Base-by-base conservation (phyloP, 495 filamentous ascomycete species). In the Sphaerosporella brunnea region DNA sequence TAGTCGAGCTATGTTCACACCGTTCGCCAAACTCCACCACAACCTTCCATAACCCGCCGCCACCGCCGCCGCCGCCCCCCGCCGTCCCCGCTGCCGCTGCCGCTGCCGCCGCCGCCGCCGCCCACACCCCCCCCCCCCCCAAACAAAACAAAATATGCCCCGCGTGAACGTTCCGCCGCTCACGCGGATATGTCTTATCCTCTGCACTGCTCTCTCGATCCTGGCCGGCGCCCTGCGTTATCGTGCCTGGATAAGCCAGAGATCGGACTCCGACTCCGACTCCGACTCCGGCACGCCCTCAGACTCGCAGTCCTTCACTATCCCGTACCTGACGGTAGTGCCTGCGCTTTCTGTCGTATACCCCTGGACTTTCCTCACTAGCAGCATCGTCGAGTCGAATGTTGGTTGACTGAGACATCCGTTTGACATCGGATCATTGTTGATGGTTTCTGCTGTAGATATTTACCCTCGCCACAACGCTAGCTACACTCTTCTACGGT, bases 281-380 rank as follows among this genome's bases (percentile, higher is more conserved):
- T n/a, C n/a, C 23, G 45, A 52, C 53, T 45, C 53, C 56, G 53
- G 64, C 63, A 40, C 63, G 71, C 53, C 69, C 67, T 37, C 65
- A 38, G 21, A 51, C 11, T 30, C 38, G 18, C 46, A 58, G 28
- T 58, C 69, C 51, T 72, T 78, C 43, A 73, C 83, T 50, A 75
- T 87, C 2, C 82, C 84, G 49, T 94, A 86, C 66, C 73, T 97
- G 39, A 80, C 79, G 25, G 70, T 96, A 40, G 74, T 96, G 28
- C 90, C 90, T 2, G 80, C 82, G 45, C 69, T 74, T 34, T 84
- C 84, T 42, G 66, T 88, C 20, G 74, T 80, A 58, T 94, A 92
- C 60, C 90, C 92, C 1, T 97, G 90, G 90, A 85, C 82, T 3
- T 84, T 93, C 53, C 54, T 87, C 25, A 81, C 82, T 0, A 81